Evolutionary conservation across 2,329 filamentous ascomycete genomes (phyloP).

Genomic region (Apiospora sp.): DNA sequence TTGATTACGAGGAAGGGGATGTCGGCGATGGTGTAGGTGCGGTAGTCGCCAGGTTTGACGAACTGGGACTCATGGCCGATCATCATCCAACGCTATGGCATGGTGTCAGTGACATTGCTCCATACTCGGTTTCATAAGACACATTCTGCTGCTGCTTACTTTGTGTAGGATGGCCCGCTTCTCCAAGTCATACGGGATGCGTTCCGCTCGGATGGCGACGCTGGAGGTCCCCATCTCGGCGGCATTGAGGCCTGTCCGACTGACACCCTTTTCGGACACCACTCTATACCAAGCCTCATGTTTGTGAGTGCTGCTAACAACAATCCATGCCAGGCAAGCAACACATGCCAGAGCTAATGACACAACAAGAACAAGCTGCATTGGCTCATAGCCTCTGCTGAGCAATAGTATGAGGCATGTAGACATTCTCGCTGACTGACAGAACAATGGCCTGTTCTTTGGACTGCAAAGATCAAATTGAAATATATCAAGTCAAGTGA

Average conservation of each 20-base stretch:
- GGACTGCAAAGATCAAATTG: too few relatives aligned
- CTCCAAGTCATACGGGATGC: conserved; percentile 22
- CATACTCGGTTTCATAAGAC: not conserved
- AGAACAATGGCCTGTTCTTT: too few relatives aligned
- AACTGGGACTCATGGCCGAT: conserved; percentile 48
- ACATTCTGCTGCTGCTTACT: not conserved
- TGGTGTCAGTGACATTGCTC: not conserved
- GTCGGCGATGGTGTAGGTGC: conserved; percentile 61
- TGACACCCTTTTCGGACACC: not conserved
- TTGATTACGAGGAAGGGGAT: conserved; percentile 61
- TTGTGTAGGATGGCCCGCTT: conserved; percentile 22
- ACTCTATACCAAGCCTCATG: not conserved
- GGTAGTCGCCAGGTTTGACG: conserved; percentile 61
- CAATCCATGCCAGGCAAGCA: not conserved
- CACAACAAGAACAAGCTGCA: not conserved
- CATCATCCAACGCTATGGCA: conserved; percentile 24
- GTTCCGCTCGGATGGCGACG: not conserved
- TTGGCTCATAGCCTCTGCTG: not conserved
- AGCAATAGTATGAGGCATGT: not conserved
- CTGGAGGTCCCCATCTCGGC: conserved; percentile 22
- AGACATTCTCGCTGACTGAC: not conserved
- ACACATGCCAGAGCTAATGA: not conserved
- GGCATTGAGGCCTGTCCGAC: conserved; percentile 6
- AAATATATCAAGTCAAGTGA: not conserved
- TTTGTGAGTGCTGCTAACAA: not conserved